Conservation (phyloP, 257 asterid genomes). For the Ehretia macrophylla region DNA sequence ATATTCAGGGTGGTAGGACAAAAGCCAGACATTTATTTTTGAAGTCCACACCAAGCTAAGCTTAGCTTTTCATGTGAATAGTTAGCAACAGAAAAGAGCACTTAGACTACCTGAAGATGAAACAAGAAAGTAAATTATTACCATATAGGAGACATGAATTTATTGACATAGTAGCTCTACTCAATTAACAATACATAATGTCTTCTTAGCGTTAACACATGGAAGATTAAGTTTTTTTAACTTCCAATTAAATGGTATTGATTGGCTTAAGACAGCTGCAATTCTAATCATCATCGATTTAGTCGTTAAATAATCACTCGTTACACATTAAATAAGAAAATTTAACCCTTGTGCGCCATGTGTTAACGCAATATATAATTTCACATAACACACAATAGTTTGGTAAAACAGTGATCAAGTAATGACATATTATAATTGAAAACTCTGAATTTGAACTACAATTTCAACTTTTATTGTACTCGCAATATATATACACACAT, state of each 20-base stretch:
- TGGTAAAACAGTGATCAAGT: no score
- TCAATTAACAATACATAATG: not conserved
- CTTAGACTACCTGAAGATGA: conserved; percentile 5
- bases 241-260: conserved; percentile 14
- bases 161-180: no score
- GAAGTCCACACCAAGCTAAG: not conserved
- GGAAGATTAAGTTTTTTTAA: not conserved
- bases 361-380: no score
- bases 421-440: no score
- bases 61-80: not conserved
- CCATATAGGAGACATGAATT: no score
- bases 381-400: no score
- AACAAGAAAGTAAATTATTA: not conserved
- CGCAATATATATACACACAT: no score
- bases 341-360: no score
- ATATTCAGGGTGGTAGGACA: conserved; percentile 11
- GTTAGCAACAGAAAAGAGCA: not conserved
- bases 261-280: not conserved
- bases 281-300: no score
- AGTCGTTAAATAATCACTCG: not conserved
- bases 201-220: not conserved
- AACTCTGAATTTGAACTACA: no score
- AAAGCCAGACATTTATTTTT: conserved; percentile 5
- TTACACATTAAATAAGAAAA: no score
- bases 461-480: no score